A percentile compares a stretch with the other conserved stretches of the same genome.
Conservation (phyloP, 345 rosid genomes). For the Melaleuca alternifolia region DNA sequence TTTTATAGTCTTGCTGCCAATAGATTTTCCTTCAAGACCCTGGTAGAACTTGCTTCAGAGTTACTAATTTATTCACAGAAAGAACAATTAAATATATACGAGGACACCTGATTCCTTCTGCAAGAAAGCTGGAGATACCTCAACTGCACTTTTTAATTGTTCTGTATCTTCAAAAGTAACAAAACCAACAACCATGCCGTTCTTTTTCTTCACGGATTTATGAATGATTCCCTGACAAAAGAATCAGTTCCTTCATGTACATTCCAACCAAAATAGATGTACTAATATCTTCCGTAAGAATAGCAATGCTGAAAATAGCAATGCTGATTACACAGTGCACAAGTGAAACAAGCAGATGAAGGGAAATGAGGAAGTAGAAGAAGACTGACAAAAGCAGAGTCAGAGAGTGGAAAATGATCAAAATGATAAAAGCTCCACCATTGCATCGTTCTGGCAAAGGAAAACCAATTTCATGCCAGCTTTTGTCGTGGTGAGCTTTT, state of each 20-base stretch:
- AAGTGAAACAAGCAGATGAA: not conserved
- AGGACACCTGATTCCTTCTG: not conserved
- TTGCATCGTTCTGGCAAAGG: not conserved
- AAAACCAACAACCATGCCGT: constrained; percentile 79
- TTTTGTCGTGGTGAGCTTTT: not conserved
- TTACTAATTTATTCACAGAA: not conserved
- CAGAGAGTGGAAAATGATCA: not conserved
- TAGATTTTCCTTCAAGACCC: constrained; percentile 62
- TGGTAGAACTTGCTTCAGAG: constrained; percentile 13
- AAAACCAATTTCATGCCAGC: not conserved
- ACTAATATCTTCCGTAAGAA: not conserved
- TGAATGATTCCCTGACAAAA: constrained; percentile 41
- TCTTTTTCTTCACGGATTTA: constrained; percentile 67
- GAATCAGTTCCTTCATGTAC: not conserved
- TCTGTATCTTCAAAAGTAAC: constrained; percentile 63
- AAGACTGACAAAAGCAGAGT: not conserved
- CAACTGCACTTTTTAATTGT: constrained; percentile 40
- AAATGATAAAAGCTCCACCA: not conserved
- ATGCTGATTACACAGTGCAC: not conserved
- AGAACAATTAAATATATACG: not conserved
- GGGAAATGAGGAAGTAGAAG: not conserved
- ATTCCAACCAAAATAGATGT: not conserved
- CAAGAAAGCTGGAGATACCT: constrained; percentile 25
- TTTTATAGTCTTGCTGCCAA: constrained; percentile 55
- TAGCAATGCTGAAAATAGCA: not conserved